Evolutionary conservation across 2,329 filamentous ascomycete species (phyloP).

Genomic region (Fusarium solani-melongenae): DNA sequence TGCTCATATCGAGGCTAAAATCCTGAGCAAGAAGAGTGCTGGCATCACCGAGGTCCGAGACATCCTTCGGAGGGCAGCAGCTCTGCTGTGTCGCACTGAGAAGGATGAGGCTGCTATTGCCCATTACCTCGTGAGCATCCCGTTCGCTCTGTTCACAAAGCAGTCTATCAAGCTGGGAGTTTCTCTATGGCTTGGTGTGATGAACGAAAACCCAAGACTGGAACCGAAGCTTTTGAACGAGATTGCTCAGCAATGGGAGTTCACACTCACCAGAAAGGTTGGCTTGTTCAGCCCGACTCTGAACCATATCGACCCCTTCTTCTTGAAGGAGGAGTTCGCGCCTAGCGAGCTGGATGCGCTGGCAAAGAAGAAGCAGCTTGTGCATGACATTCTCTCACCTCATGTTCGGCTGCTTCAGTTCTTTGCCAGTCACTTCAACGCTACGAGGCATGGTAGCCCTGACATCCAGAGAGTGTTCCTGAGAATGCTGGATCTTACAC

Average conservation of each 20-base stretch:
- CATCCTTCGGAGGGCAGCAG: conserved; percentile 84
- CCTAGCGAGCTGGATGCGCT: conserved; percentile 85
- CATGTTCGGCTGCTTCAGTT: conserved; percentile 90
- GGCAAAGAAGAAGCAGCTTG: conserved; percentile 78
- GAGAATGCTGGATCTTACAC: conserved; percentile 81
- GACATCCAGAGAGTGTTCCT: conserved; percentile 86
- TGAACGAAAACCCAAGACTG: conserved; percentile 92
- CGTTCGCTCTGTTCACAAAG: conserved; percentile 92
- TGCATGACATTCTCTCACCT: conserved; percentile 86
- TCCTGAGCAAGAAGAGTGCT: conserved; percentile 75
- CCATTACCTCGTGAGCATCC: conserved; percentile 90
- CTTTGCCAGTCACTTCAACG: conserved; percentile 93
- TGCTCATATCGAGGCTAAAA: conserved; percentile 76
- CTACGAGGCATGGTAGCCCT: conserved; percentile 84
- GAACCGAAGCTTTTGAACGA: conserved; percentile 88
- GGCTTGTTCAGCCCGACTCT: conserved; percentile 84
- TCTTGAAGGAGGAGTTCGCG: conserved; percentile 89
- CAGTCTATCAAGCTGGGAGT: conserved; percentile 96
- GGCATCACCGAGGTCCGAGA: conserved; percentile 81
- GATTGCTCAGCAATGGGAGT: conserved; percentile 91
- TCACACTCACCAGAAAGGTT: conserved; percentile 78
- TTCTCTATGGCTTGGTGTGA: conserved; percentile 95
- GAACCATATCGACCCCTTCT: conserved; percentile 87
- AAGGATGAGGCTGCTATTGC: conserved; percentile 82
- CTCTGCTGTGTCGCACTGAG: conserved; percentile 82